Conservation (phyloP, 192 early-diverging fungal species). For the Dispira simplex region DNA sequence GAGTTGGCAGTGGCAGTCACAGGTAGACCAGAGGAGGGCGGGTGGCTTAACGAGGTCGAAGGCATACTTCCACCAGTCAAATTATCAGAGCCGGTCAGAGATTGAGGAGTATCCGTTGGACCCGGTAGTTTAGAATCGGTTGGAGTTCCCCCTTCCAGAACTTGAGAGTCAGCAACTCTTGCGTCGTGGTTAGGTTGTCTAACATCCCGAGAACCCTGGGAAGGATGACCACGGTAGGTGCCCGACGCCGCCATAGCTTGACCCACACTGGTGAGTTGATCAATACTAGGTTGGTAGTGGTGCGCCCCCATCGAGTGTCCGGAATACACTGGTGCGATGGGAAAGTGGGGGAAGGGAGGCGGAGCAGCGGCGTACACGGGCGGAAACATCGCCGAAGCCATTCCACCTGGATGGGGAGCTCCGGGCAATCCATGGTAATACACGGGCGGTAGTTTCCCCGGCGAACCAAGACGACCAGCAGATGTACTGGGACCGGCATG, state of each 20-base stretch:
- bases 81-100: no score
- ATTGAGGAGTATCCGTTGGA: no score
- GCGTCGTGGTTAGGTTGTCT: no score
- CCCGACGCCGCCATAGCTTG: slow-evolving; percentile 33
- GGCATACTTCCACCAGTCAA: no score
- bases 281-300: slow-evolving; percentile 21
- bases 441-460: background rate
- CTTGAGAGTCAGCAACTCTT: no score
- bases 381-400: slow-evolving; percentile 1
- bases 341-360: slow-evolving; percentile 8
- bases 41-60: no score
- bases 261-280: slow-evolving; percentile 70
- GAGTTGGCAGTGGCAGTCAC: no score
- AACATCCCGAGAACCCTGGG: no score
- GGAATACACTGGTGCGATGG: background rate
- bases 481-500: background rate
- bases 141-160: no score
- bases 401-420: background rate
- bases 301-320: background rate
- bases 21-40: no score
- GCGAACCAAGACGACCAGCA: background rate
- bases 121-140: no score
- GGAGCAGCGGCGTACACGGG: background rate
- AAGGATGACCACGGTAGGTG: background rate
- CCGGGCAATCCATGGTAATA: background rate